phyloP scores from a whole-genome alignment of 2,329 filamentous ascomycete genomes.

The Metarhizium sp. region DNA sequence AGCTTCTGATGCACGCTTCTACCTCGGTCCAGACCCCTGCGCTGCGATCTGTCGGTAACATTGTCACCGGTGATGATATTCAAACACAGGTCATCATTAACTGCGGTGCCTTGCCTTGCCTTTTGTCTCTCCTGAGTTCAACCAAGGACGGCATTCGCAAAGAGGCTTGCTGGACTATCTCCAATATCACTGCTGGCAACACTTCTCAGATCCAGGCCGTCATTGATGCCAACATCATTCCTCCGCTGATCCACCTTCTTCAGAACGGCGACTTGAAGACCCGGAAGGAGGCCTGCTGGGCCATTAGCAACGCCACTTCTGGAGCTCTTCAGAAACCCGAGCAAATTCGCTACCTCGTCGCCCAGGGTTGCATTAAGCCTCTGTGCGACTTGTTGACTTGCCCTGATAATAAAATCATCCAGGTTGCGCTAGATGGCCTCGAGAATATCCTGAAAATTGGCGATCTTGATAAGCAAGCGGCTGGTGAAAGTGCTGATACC shows the following conservation, averaged over 20 bases:
- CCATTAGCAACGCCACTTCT: conserved; percentile 96
- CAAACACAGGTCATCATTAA: conserved; percentile 99
- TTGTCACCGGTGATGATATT: conserved; percentile 95
- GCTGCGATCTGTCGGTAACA: conserved; percentile 94
- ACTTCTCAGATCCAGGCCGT: conserved; percentile 95
- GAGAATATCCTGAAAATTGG: conserved; percentile 99
- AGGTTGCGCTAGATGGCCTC: conserved; percentile 91
- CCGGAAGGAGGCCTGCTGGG: conserved; percentile 98
- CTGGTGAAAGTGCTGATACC: conserved; percentile 61
- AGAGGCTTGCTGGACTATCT: conserved; percentile 99
- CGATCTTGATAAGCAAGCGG: conserved; percentile 92
- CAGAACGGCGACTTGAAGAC: conserved; percentile 98
- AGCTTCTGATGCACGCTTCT: conserved; percentile 95
- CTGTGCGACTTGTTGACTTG: conserved; percentile 90
- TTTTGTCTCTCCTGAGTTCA: conserved; percentile 89
- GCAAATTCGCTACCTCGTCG: conserved; percentile 91
- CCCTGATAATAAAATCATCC: conserved; percentile 99
- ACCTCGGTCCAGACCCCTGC: conserved; percentile 97
- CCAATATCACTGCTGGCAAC: conserved; percentile 97
- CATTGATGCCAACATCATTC: conserved; percentile 93
- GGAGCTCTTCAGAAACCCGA: conserved; percentile 97
- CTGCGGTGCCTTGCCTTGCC: conserved; percentile 82
- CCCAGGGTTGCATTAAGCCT: conserved; percentile 92
- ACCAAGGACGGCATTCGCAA: conserved; percentile 98
- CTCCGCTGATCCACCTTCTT: conserved; percentile 88